Base-by-base conservation (phyloP, 2,329 filamentous ascomycete species). In the Biscogniauxia mediterranea region DNA sequence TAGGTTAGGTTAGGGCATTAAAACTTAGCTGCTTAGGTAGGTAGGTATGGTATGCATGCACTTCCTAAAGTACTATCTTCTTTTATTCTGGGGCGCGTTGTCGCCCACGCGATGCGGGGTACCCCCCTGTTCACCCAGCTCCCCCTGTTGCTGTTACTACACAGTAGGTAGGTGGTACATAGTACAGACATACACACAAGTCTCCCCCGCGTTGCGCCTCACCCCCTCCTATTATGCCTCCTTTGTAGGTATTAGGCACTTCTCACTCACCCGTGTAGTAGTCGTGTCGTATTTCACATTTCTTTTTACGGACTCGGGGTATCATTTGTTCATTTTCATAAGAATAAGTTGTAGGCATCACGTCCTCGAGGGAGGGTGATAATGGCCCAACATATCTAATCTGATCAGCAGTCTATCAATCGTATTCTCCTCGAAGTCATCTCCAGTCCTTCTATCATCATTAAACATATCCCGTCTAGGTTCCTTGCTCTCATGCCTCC, bases 321-420 rank as follows among this genome's bases (percentile, higher is more conserved):
- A 70, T 71, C 68, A 62, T 55, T 57, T 46, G 11, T 3, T 17
- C 3, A n/a, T 46, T 46, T 32, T 6, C 11, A 46, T 46, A n/a
- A n/a, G 38, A 62, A 60, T 59, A 57, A 58, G 1, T 38, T 57
- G 54, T 5, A 21, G 20, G 59, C n/a, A 57, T 71, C 57, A 70
- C 58, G 61, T 61, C 55, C 65, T 69, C 21, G 64, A 58, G 52
- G 70, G 74, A 25, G 73, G 70, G 70, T 91, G 92, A 69, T 90
- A 90, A 38, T 46, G 38, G 17, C 81, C 80, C 63, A 83, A 87
- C 83, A 92, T 87, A 72, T 93, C 90, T 65, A 94, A 77, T 70
- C 85, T 85, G 62, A 89, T 74, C 56, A 92, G 76, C 63, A 95
- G 78, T 69, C 89, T 85, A 54, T 87, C 85, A 70, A 93, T 84